Base-by-base conservation (phyloP, 345 rosid species). In the Trapa bicornis region DNA sequence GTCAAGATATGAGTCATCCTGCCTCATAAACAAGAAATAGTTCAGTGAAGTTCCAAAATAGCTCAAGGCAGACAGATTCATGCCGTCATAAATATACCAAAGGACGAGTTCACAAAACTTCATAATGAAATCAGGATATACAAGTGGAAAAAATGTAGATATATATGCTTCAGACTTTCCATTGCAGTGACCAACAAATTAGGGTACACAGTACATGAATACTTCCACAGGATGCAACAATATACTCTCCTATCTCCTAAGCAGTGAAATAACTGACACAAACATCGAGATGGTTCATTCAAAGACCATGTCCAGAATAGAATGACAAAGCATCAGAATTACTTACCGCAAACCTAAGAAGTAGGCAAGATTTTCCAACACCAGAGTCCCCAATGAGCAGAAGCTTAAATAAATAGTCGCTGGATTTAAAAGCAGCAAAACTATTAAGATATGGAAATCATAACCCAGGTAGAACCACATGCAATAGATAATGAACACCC, bases 1-100 rank as follows among this genome's bases (percentile, higher is more conserved):
- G 71, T 93, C 97, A 80, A 88, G 77, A 71, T 93, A 93, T 0
- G 96, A 90, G 84, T 90, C 97, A 73, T 93, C 98, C 97, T 90
- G 86, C 63, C 52, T 60, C 38, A 52, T 36, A 65, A 53, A 58
- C 39, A 41, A 45, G 35, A 13, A 14, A 52, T 63, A 68, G 2
- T 35, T 60, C 10, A 71, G 37, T 36, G 56, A 22, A 58, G 36
- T 1, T 58, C 63, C 38, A 32, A 1, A 32, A 3, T 33, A 58
- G 63, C 63, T 58, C 9, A 29, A 58, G 48, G 48, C 9, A 45
- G 10, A 45, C 13, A 8, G 5, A 32, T 35, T 2, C 2, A 58
- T 10, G 63, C 37, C 2, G 5, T 32, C 5, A 32, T 15, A 35
- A 58, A 58, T 32, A 36, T 32, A 32, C 3, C 8, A 11, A 58